A percentile compares a stretch with the other conserved stretches of the same genome.
phyloP scores from a whole-genome alignment of 192 early-diverging fungal genomes.

The Podila clonocystis region DNA sequence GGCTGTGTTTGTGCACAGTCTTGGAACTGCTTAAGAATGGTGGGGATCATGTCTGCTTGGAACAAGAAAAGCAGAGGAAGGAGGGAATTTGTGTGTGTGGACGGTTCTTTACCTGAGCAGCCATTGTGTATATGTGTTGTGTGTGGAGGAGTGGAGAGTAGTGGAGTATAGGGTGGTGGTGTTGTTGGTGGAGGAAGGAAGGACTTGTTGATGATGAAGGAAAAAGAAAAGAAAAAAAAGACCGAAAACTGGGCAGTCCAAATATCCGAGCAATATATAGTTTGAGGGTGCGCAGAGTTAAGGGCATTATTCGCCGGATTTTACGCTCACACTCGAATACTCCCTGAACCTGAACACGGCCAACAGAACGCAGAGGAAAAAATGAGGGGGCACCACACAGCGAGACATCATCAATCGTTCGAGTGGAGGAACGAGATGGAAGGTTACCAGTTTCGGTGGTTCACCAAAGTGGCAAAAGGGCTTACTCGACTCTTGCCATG shows the following conservation, averaged over 20 bases:
- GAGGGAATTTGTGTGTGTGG: neutral
- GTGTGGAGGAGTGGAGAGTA: neutral
- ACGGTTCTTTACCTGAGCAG: slow-evolving; percentile 16
- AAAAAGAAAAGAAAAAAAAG: neutral
- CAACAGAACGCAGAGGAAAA: no score
- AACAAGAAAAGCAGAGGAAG: neutral
- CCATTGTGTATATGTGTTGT: slow-evolving; percentile 7
- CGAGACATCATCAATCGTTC: no score
- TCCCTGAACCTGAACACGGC: no score
- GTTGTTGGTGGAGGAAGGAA: neutral
- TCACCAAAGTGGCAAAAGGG: no score
- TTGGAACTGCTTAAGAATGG: no score
- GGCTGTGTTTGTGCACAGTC: neutral
- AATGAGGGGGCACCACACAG: no score
- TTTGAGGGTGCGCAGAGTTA: neutral
- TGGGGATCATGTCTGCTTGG: neutral
- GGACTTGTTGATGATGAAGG: neutral
- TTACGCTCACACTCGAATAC: no score
- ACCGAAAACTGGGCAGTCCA: neutral
- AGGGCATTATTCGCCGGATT: slow-evolving; percentile 1
- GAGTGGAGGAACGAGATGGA: no score
- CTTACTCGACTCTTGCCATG: no score
- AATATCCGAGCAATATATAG: slow-evolving; percentile 5
- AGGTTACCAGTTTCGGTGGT: no score
- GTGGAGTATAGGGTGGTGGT: no score